Evolutionary conservation across 2,329 filamentous ascomycete species (phyloP), one percentile per base, ranked within the genome.

Genomic region (Trichoderma harzianum): DNA sequence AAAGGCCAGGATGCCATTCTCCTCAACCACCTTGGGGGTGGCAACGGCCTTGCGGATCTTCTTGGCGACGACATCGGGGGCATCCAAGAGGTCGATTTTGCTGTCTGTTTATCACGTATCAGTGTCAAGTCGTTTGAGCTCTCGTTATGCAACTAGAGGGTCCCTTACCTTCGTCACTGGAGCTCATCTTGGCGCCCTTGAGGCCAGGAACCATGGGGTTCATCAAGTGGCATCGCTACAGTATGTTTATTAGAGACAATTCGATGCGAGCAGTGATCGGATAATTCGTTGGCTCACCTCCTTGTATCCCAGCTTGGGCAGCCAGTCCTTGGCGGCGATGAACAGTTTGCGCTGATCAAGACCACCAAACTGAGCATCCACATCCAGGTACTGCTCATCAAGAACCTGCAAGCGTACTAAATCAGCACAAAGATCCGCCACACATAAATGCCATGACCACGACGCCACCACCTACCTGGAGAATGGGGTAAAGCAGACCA

Each of bases 51-150:
- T 98, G 79, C 91, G 91, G 68, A 97, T 86, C 86, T 97, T 97
- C 85, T 92, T 94, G 76, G 87, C 85, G 16, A 98, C 92, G 2
- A 84, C 83, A 0, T 97, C 93, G 0, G 92, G 84, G 0, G 88
- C 76, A 78, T 98, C 96, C 21, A 98, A 88, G n/a, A 98, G 86
- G 79, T 98, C 96, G 75, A 98, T 97, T 84, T 98, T 98, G 78
- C 90, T 93, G 81, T 95, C 91, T 76, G 84, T 82, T 24, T 11
- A 16, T 12, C n/a, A 57, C 70, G 12, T 68, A 55, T 57, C 28
- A 69, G 55, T 5, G n/a, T 26, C 6, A 10, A 43, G 8, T 18
- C 26, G 1, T 24, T 32, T 5, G 7, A 7, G 32, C 18, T 0
- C 14, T 0, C 16, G 7, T 12, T 7, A 1, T 18, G 7, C 16